phyloP scores from a whole-genome alignment of 108 stramenopile species.

The Fragilaria crotonensis region DNA sequence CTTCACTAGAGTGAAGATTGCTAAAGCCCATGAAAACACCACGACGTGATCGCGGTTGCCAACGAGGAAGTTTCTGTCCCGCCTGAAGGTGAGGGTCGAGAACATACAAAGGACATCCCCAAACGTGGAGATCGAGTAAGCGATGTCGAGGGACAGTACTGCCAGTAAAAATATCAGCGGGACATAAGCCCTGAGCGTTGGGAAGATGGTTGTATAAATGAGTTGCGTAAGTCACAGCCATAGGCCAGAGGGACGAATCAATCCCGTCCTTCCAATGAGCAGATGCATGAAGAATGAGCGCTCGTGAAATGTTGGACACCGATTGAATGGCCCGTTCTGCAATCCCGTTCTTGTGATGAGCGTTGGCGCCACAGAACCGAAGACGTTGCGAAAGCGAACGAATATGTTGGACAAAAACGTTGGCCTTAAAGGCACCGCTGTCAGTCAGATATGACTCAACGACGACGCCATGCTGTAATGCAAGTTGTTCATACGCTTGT shows the following conservation, averaged over 20 bases:
- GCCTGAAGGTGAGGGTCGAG: slow-evolving; percentile 9
- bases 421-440: slow-evolving; percentile 10
- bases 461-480: slow-evolving; percentile 6
- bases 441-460: slow-evolving; percentile 13
- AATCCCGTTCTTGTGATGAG: slow-evolving; percentile 20
- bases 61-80: slow-evolving; percentile 23
- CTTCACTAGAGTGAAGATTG: slow-evolving; percentile 14
- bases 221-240: slow-evolving; percentile 14
- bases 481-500: slow-evolving; percentile 10
- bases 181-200: slow-evolving; percentile 14
- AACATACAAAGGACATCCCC: slow-evolving; percentile 23
- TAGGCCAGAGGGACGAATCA: slow-evolving; percentile 6
- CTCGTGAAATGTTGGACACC: slow-evolving; percentile 6
- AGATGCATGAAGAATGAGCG: slow-evolving; percentile 12
- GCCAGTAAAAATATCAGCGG: slow-evolving; percentile 18
- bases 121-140: slow-evolving; percentile 2
- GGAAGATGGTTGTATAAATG: slow-evolving; percentile 16
- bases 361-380: neutral
- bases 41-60: slow-evolving; percentile 13
- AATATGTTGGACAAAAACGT: neutral
- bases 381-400: neutral
- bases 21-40: slow-evolving; percentile 13
- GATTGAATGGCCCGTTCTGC: slow-evolving; percentile 16
- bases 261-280: slow-evolving; percentile 1
- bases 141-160: neutral